phyloP scores from a whole-genome alignment of 2,329 filamentous ascomycete genomes.

The Colletotrichum sp. region DNA sequence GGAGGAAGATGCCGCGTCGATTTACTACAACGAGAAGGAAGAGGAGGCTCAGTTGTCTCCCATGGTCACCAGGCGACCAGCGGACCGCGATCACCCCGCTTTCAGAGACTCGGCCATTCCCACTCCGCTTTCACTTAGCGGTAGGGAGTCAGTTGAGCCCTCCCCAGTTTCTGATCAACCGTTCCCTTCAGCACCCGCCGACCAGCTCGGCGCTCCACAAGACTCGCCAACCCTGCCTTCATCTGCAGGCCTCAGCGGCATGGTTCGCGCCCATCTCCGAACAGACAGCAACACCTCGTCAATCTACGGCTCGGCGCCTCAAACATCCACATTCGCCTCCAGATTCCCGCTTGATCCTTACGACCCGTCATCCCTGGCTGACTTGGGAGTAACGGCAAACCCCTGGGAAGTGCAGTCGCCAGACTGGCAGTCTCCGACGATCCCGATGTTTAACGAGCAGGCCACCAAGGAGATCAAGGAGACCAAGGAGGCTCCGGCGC shows the following conservation, averaged over 20 bases:
- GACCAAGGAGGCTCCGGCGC: not conserved
- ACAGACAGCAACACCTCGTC: constrained; percentile 83
- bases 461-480: not conserved
- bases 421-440: constrained; percentile 23
- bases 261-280: constrained; percentile 85
- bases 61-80: constrained; percentile 49
- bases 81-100: constrained; percentile 60
- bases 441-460: constrained; percentile 11
- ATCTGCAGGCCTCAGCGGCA: constrained; percentile 72
- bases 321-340: constrained; percentile 40
- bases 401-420: constrained; percentile 45
- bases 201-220: constrained; percentile 34
- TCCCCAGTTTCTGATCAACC: constrained; percentile 29
- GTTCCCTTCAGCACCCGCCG: constrained; percentile 17
- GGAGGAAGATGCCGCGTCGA: constrained; percentile 37
- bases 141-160: constrained; percentile 32
- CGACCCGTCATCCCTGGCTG: constrained; percentile 31
- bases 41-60: constrained; percentile 35
- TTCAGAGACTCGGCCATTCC: constrained; percentile 51
- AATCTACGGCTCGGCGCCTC: constrained; percentile 63
- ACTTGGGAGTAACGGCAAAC: constrained; percentile 40
- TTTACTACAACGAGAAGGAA: constrained; percentile 53
- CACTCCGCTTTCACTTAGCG: constrained; percentile 43
- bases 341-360: constrained; percentile 39
- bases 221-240: constrained; percentile 86